These are phyloP conservation scores for Phyllachora maydis DNA, from an alignment of 2,329 filamentous ascomycete genomes.

Conservation along the genomic window DNA sequence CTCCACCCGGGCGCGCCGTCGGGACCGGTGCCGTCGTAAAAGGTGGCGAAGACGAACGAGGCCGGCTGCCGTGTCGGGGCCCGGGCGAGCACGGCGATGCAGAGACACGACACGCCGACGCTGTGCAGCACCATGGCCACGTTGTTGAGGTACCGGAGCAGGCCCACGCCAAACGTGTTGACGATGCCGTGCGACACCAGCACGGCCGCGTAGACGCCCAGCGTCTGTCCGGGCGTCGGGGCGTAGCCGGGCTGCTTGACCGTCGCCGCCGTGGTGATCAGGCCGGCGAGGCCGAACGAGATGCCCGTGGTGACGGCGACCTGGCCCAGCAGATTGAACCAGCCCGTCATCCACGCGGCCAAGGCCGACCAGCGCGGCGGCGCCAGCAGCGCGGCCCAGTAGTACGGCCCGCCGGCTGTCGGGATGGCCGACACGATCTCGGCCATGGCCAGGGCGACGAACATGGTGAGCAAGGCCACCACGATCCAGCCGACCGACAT, in stretches of 20 bases:
- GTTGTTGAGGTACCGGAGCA: slow-evolving; percentile 35
- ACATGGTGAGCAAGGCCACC: slow-evolving; percentile 31
- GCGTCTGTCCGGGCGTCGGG: slow-evolving; percentile 22
- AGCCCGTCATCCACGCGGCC: slow-evolving; percentile 17
- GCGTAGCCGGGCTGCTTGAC: slow-evolving; percentile 15
- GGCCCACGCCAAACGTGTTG: slow-evolving; percentile 34
- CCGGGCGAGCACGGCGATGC: slow-evolving; percentile 32
- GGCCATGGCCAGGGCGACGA: slow-evolving; percentile 32
- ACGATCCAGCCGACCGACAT: slow-evolving; percentile 35
- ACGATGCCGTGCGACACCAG: slow-evolving; percentile 30
- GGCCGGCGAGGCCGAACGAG: slow-evolving; percentile 16
- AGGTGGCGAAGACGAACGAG: slow-evolving; percentile 30
- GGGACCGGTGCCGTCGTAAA: slow-evolving; percentile 19
- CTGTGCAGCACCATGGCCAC: slow-evolving; percentile 32
- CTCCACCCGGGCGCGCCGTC: slow-evolving; percentile 27
- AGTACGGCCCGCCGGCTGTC: slow-evolving; percentile 36
- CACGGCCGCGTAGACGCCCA: slow-evolving; percentile 38
- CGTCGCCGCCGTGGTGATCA: slow-evolving; percentile 15
- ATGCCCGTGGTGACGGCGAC: slow-evolving; percentile 20
- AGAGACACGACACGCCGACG: slow-evolving; percentile 26
- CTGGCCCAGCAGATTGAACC: slow-evolving; percentile 20
- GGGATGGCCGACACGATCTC: slow-evolving; percentile 39
- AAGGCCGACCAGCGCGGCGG: slow-evolving; percentile 18
- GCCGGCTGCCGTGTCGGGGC: slow-evolving; percentile 33
- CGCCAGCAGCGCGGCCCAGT: slow-evolving; percentile 36